Percentiles rank a stretch among this genome's conserved stretches.
phyloP scores from a whole-genome alignment of 768 basidiomycete genomes.

The Galerina marginata region DNA sequence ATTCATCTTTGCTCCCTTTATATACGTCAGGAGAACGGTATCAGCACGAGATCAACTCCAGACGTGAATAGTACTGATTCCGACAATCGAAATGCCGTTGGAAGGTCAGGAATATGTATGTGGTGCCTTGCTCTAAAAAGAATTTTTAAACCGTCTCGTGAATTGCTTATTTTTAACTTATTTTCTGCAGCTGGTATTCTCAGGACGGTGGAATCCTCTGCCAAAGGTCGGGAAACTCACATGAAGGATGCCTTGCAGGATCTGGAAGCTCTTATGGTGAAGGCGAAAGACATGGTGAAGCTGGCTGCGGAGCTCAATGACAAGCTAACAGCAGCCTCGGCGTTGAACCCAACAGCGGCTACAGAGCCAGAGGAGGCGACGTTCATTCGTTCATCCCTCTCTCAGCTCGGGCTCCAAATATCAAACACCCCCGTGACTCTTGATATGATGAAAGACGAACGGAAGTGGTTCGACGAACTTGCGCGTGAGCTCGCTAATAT shows the following conservation, averaged over 20 bases:
- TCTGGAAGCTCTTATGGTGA: conserved; percentile 87
- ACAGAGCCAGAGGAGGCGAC: conserved; percentile 82
- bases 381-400: conserved; percentile 86
- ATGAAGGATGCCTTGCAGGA: conserved; percentile 84
- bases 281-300: conserved; percentile 91
- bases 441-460: conserved; percentile 87
- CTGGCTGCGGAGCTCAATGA: conserved; percentile 89
- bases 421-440: conserved; percentile 80
- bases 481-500: conserved; percentile 82
- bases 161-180: conserved; percentile 16
- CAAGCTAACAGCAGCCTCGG: conserved; percentile 58
- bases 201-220: conserved; percentile 70
- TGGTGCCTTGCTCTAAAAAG: conserved; percentile 12
- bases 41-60: conserved; percentile 10
- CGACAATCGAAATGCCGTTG: conserved; percentile 23
- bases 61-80: conserved; percentile 21
- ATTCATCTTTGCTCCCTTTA: conserved; percentile 10
- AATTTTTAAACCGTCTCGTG: conserved; percentile 3
- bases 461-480: conserved; percentile 77
- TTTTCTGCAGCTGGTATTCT: conserved; percentile 75
- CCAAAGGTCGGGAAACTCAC: conserved; percentile 63
- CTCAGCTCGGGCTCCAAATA: conserved; percentile 87
- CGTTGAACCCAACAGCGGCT: conserved; percentile 23
- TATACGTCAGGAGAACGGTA: conserved; percentile 18
- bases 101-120: conserved; percentile 30